phyloP scores from a whole-genome alignment of 345 rosid genomes.

The Sisymbrium irio region DNA sequence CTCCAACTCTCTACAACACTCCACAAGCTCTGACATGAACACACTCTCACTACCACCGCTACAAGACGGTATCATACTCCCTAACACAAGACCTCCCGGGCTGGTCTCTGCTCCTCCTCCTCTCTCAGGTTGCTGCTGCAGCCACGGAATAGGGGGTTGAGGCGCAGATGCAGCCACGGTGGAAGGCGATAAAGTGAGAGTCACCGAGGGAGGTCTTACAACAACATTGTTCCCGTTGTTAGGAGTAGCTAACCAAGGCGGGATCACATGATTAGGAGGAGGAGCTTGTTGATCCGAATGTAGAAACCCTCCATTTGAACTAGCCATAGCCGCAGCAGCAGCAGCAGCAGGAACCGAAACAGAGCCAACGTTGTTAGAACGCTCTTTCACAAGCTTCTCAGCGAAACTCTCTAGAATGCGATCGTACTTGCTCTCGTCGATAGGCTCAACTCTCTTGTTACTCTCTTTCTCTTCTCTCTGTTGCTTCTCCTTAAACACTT shows the following conservation, averaged over 20 bases:
- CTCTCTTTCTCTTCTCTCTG: conserved; percentile 86
- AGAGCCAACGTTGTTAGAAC: conserved; percentile 36
- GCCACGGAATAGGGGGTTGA: conserved; percentile 76
- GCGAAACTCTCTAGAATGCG: conserved; percentile 88
- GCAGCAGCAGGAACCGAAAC: conserved; percentile 33
- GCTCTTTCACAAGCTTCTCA: conserved; percentile 83
- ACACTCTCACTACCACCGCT: conserved; percentile 43
- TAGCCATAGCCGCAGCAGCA: conserved; percentile 54
- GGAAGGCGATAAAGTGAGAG: conserved; percentile 77
- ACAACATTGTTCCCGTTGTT: conserved; percentile 41
- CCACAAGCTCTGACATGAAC: conserved; percentile 67
- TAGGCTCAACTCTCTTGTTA: conserved; percentile 59
- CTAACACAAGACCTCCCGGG: conserved; percentile 46
- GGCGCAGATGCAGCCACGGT: conserved; percentile 65
- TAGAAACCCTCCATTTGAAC: conserved; percentile 65
- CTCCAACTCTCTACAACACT: conserved; percentile 87
- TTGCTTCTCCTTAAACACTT: conserved; percentile 94
- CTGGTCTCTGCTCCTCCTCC: conserved; percentile 45
- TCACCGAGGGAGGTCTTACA: conserved; percentile 74
- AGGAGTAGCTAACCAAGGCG: conserved; percentile 87
- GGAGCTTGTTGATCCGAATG: conserved; percentile 49
- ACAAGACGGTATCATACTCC: conserved; percentile 45
- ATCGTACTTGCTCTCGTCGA: conserved; percentile 90
- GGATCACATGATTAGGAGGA: conserved; percentile 50
- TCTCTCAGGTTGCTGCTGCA: conserved; percentile 57